Base-by-base conservation (phyloP, 2,329 filamentous ascomycete species). In the Epichloe sylvatica region DNA sequence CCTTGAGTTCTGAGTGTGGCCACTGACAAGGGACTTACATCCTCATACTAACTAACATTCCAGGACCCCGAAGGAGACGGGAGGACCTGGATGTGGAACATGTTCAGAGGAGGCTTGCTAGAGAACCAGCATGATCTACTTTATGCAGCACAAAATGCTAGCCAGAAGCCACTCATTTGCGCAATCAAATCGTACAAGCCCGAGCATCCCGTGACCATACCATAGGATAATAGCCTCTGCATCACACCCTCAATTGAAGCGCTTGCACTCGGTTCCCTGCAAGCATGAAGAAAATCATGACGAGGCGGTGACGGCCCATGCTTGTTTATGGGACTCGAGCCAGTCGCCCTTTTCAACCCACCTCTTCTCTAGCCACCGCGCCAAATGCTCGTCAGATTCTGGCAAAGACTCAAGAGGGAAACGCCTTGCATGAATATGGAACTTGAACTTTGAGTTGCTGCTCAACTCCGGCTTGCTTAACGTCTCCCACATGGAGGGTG, bases 341-440 rank as follows among this genome's bases (percentile, higher is more conserved):
- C 69, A 75, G 49, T 71, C 62, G 2, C 73, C 75, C 59, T 77
- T 78, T 56, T 74, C 71, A 25, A 76, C 56, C 74, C 73, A 77
- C 37, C 70, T 59, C 49, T 68, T 62, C 61, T 78, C 74, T 21
- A 78, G 60, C 75, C 75, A 78, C 52, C 66, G 68, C 11, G 70
- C 70, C 49, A 77, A 59, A 49, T 66, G 71, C 21, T 67, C 69
- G 47, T 77, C 73, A n/a, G 61, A 68, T 15, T 64, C 53, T 15
- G 72, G 74, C 42, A 77, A 61, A 36, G 72, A 66, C 46, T 69
- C 68, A n/a, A 77, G 62, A 2, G 67, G 64, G 53, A 74, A 77
- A 39, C 72, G 65, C 42, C 70, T 65, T 17, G 67, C 67, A 54
- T 77, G 70, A 21, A 77, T 67, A 55, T 77, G 71, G 54, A 77